phyloP scores from a whole-genome alignment of 768 basidiomycete genomes.

The Solioccasus polychromus region DNA sequence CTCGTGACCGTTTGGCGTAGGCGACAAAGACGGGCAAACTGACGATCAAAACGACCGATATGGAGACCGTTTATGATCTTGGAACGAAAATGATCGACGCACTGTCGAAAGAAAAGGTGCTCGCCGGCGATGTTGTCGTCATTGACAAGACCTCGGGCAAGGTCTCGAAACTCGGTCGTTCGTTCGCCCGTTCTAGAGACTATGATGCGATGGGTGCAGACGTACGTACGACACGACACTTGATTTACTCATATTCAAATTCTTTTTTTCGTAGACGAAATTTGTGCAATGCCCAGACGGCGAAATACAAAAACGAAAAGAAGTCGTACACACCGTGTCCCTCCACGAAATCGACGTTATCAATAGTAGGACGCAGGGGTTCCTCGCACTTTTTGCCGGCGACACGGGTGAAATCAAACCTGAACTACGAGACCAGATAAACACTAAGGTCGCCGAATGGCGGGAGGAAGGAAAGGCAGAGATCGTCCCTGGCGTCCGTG shows the following conservation, averaged over 20 bases:
- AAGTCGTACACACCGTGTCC: slow-evolving; percentile 96
- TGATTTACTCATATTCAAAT: background rate
- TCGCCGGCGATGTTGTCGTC: slow-evolving; percentile 90
- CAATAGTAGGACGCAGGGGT: slow-evolving; percentile 97
- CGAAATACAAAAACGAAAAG: slow-evolving; percentile 96
- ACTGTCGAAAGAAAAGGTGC: slow-evolving; percentile 93
- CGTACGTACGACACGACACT: slow-evolving; percentile 46
- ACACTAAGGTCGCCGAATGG: slow-evolving; percentile 96
- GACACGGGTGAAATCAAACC: slow-evolving; percentile 99
- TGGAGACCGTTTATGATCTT: slow-evolving; percentile 99
- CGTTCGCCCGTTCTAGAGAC: slow-evolving; percentile 94
- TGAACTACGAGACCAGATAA: slow-evolving; percentile 93
- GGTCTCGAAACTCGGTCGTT: slow-evolving; percentile 93
- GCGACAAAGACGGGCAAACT: slow-evolving; percentile 97
- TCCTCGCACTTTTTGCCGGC: slow-evolving; percentile 90
- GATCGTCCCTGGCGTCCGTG: slow-evolving; percentile 90
- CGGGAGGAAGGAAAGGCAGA: slow-evolving; percentile 98
- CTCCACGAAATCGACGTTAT: slow-evolving; percentile 99
- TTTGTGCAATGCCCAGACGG: slow-evolving; percentile 98
- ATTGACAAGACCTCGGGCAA: slow-evolving; percentile 98
- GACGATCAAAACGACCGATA: slow-evolving; percentile 97
- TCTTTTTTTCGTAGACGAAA: slow-evolving; percentile 66
- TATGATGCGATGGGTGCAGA: slow-evolving; percentile 99
- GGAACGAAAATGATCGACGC: slow-evolving; percentile 99
- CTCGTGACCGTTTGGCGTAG: slow-evolving; percentile 37